Base-by-base conservation (phyloP, 257 asterid genomes). In the Petrea volubilis region DNA sequence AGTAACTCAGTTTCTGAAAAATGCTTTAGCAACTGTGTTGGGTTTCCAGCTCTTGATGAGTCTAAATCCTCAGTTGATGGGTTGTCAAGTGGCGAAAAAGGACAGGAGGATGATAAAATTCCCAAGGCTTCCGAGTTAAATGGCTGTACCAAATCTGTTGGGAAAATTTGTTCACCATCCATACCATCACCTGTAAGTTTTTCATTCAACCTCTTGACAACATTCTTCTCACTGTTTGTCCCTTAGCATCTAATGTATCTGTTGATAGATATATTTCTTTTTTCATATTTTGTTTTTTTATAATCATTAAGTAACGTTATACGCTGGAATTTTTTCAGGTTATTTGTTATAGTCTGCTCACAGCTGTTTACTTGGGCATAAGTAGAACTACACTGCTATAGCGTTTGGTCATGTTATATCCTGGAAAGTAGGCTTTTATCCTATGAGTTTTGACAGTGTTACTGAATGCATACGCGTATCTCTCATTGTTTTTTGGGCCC, bases 101-200 rank as follows among this genome's bases (percentile, higher is more conserved):
- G 12, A 23, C 71, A n/a, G 47, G 70, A 55, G 43, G 60, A 12
- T 24, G 46, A 44, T 52, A 47, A 25, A 46, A 70, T 74, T 27
- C 34, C 78, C 31, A 70, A 34, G 52, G 73, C 60, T 27, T 40
- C 27, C 10, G 55, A 60, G 31, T 67, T 11, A 57, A 61, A 68
- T 47, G 70, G 21, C 34, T 50, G 41, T 50, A 10, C 74, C 17
- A 56, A 71, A 62, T 77, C 84, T 70, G 78, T 33, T 66, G 24
- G 60, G 27, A 44, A 61, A 47, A 33, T 80, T 55, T 2, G 47
- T 66, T 69, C 83, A 14, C 77, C 25, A 40, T 76, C 81, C n/a
- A 6, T 4, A n/a, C 74, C 65, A 38, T 53, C 53, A 57, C 74
- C 78, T 59, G 90, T 85, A 70, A 76, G 90, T 78, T 77, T 24